A percentile compares a stretch with the other conserved stretches of the same genome.
Evolutionary conservation across 306 rosid species (phyloP).

Genomic region (Delonix regia): DNA sequence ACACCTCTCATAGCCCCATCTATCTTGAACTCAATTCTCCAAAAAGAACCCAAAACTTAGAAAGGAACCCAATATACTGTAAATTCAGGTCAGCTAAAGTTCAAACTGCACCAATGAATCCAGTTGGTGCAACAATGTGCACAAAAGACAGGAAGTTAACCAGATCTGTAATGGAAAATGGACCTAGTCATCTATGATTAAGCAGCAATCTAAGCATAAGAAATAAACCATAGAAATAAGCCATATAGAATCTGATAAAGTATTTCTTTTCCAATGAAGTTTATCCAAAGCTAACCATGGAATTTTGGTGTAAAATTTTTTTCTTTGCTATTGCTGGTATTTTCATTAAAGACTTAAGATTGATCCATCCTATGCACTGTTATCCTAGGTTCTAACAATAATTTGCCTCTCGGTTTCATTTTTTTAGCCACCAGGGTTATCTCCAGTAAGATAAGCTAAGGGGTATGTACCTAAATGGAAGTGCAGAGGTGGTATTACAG

Average conservation of each 20-base stretch:
- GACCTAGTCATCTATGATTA: not conserved
- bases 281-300: not conserved
- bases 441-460: conserved; percentile 19
- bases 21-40: not conserved
- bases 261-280: not conserved
- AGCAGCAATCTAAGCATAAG: not conserved
- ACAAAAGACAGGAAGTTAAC: not conserved
- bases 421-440: conserved; percentile 5
- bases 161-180: no score
- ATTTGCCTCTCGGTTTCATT: not conserved
- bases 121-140: not conserved
- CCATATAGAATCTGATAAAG: not conserved
- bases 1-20: not conserved
- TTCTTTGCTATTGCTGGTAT: not conserved
- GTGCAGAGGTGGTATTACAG: conserved; percentile 44
- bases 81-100: not conserved
- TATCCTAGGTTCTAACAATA: not conserved
- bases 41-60: not conserved
- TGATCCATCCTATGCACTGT: not conserved
- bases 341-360: not conserved
- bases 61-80: not conserved
- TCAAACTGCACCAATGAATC: not conserved
- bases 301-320: not conserved
- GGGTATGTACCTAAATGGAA: conserved; percentile 60
- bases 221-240: not conserved